These are phyloP conservation scores for Trichoderma koningii DNA, from an alignment of 2,329 filamentous ascomycete species.

Conservation along the genomic window DNA sequence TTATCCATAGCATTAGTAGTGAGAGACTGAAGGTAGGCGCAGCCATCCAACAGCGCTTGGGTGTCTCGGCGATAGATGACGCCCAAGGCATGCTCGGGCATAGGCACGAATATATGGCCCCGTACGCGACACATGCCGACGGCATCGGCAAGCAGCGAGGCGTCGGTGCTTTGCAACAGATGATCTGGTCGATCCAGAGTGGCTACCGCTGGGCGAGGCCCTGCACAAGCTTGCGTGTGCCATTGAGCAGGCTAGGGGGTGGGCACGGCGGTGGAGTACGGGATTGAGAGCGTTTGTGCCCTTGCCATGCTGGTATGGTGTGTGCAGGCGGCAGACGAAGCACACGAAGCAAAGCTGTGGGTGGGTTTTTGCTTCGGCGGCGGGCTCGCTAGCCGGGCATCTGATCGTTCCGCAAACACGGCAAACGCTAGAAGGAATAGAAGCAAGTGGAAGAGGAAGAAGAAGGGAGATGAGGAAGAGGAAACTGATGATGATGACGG, in stretches of 20 bases:
- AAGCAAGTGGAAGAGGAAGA: background rate
- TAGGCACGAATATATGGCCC: too few species aligned
- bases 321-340: background rate
- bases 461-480: background rate
- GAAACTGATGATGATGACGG: background rate
- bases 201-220: constrained; percentile 11
- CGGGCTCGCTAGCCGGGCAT: constrained; percentile 15
- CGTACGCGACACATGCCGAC: background rate
- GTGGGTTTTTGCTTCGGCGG: constrained; percentile 1
- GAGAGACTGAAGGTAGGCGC: constrained; percentile 7
- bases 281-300: constrained; percentile 10
- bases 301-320: background rate
- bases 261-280: constrained; percentile 14
- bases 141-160: background rate
- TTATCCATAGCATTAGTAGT: too few species aligned
- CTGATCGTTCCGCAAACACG: background rate
- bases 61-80: background rate
- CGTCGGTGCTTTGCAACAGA: background rate
- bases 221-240: constrained; percentile 19
- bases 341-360: background rate
- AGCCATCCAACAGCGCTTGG: background rate
- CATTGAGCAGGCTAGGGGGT: constrained; percentile 13
- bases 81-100: background rate
- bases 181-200: constrained; percentile 16
- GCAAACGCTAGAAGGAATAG: constrained; percentile 10